Evolutionary conservation across 139 green algal species (phyloP).

Genomic region (Spirogloea muscicola): DNA sequence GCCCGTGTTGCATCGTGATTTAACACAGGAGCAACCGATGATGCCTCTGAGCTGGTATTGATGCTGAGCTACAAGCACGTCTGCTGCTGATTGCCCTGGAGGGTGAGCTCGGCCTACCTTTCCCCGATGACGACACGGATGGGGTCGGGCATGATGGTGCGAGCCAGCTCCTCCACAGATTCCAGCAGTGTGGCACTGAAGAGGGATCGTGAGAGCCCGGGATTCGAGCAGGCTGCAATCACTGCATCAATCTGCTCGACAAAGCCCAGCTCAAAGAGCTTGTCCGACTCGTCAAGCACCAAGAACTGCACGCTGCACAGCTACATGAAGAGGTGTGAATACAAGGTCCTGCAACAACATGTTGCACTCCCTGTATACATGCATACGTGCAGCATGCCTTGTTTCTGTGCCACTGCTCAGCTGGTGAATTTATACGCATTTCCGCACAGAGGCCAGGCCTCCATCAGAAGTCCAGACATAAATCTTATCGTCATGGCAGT

Average conservation of each 20-base stretch:
- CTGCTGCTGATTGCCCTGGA: not conserved
- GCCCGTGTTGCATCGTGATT: conserved; percentile 26
- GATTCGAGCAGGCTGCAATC: conserved; percentile 67
- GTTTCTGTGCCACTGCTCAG: too few relatives aligned
- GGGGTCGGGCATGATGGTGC: conserved; percentile 72
- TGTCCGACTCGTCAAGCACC: conserved; percentile 92
- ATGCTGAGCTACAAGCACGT: not conserved
- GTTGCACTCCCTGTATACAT: too few relatives aligned
- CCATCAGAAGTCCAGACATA: conserved; percentile 27
- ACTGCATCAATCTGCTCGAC: conserved; percentile 73
- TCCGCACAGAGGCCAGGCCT: not conserved
- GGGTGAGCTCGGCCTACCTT: not conserved
- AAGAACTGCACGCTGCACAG: conserved; percentile 52
- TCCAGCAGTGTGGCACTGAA: conserved; percentile 91
- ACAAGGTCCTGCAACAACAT: conserved; percentile 6
- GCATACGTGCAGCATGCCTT: too few relatives aligned
- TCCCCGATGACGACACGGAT: conserved; percentile 70
- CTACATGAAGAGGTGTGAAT: conserved; percentile 4
- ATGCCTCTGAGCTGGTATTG: conserved; percentile 22
- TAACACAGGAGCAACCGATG: conserved; percentile 3
- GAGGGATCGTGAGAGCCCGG: conserved; percentile 41
- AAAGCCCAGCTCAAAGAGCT: conserved; percentile 87
- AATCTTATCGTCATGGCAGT: conserved; percentile 12
- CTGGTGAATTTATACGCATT: too few relatives aligned
- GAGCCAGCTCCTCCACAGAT: conserved; percentile 68